Percentiles rank a stretch among this genome's conserved stretches.
These are phyloP conservation scores for Phytophthora syringae DNA, from an alignment of 352 stramenopile genomes.

Conservation along the genomic window DNA sequence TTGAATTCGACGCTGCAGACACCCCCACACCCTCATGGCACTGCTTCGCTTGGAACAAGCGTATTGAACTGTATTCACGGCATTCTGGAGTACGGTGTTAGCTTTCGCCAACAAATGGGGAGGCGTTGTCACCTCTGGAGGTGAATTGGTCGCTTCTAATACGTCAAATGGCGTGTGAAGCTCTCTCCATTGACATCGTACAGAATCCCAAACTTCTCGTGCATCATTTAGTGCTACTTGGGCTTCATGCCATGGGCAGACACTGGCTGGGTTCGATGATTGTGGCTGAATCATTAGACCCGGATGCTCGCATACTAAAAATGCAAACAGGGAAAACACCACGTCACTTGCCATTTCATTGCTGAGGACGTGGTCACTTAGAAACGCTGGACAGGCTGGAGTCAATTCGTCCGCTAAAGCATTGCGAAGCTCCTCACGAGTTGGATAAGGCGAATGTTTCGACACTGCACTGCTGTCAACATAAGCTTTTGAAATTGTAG, in stretches of 20 bases:
- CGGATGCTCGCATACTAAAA: conserved; percentile 65
- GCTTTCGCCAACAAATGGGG: conserved; percentile 55
- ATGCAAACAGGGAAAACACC: conserved; percentile 65
- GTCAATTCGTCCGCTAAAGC: conserved; percentile 46
- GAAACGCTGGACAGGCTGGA: conserved; percentile 50
- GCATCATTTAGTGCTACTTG: conserved; percentile 55
- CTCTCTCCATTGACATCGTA: conserved; percentile 66
- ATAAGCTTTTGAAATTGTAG: conserved; percentile 13
- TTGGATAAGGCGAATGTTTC: conserved; percentile 43
- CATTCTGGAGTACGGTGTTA: conserved; percentile 71
- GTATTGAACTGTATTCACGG: conserved; percentile 77
- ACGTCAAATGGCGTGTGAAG: conserved; percentile 68
- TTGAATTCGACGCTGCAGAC: conserved; percentile 62
- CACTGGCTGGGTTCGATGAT: not conserved
- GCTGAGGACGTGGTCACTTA: conserved; percentile 45
- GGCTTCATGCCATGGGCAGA: conserved; percentile 66
- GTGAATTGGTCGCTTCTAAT: conserved; percentile 40
- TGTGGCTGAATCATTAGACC: conserved; percentile 29
- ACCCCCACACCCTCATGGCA: conserved; percentile 56
- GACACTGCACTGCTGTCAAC: conserved; percentile 10
- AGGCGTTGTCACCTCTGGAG: conserved; percentile 52
- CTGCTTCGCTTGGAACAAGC: conserved; percentile 65
- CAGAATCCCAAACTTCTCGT: conserved; percentile 45
- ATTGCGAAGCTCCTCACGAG: conserved; percentile 45
- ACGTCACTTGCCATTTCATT: conserved; percentile 53